phyloP scores from a whole-genome alignment of 352 stramenopile genomes.

The Phytopythium chamaehyphon region DNA sequence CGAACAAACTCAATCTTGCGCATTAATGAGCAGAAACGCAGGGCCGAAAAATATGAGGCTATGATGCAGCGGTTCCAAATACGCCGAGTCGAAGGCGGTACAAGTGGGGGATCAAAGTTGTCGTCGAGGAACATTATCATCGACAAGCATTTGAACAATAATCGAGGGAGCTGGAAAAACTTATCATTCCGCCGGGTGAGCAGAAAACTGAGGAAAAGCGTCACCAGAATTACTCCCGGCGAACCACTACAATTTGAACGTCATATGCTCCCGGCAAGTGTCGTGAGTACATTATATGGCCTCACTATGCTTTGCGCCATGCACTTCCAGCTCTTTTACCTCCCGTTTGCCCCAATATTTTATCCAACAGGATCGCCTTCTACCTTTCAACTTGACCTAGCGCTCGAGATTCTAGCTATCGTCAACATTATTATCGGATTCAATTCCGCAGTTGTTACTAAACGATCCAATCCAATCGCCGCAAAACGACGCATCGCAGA shows the following conservation, averaged over 20 bases:
- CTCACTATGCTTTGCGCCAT: constrained; percentile 9
- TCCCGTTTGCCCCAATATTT: constrained; percentile 8
- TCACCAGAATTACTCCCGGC: neutral
- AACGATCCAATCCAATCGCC: constrained; percentile 11
- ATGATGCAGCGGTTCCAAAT: constrained; percentile 26
- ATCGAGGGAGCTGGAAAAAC: too few relatives aligned
- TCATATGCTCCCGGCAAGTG: constrained; percentile 1
- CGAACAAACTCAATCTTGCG: neutral
- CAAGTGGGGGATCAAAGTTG: constrained; percentile 17
- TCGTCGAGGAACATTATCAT: constrained; percentile 15
- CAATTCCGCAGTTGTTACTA: constrained; percentile 7
- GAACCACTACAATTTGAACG: neutral
- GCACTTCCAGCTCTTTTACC: constrained; percentile 14
- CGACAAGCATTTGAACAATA: constrained; percentile 3
- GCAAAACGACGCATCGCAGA: constrained; percentile 10
- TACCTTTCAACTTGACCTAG: constrained; percentile 6
- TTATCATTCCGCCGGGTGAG: neutral
- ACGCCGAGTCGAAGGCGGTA: constrained; percentile 19
- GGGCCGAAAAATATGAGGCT: constrained; percentile 7
- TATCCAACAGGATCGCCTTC: neutral
- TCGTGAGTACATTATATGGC: constrained; percentile 14
- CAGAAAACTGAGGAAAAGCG: neutral
- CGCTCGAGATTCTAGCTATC: constrained; percentile 6
- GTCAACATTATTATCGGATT: constrained; percentile 15
- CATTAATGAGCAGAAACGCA: constrained; percentile 5